Percentiles rank a stretch among this genome's conserved stretches.
Conservation (phyloP, 805 yeast genomes). For the Starmerella bombi region DNA sequence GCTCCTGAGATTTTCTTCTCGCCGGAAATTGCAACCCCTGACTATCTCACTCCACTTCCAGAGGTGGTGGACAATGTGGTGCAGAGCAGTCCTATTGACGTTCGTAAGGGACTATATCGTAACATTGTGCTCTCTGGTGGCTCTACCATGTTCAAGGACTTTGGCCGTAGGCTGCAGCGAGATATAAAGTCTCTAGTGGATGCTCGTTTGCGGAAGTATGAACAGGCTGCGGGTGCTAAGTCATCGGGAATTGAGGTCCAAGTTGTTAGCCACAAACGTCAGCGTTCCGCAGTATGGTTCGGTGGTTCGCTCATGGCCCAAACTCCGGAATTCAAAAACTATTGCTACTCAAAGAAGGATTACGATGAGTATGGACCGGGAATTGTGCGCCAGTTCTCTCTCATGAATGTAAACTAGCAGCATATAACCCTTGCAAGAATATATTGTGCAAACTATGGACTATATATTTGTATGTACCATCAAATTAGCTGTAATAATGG, state of each 20-base stretch:
- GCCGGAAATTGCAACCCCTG: constrained; percentile 93
- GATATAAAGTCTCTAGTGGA: constrained; percentile 80
- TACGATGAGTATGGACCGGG: constrained; percentile 97
- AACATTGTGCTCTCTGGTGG: constrained; percentile 96
- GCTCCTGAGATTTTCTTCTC: constrained; percentile 99
- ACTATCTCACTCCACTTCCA: constrained; percentile 90
- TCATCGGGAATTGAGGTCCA: constrained; percentile 94
- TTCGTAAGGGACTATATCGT: constrained; percentile 87
- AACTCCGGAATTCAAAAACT: constrained; percentile 89
- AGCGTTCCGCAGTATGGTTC: constrained; percentile 98
- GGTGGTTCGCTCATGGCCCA: constrained; percentile 96
- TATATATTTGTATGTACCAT: too few species aligned
- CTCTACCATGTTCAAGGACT: constrained; percentile 96
- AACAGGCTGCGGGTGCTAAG: constrained; percentile 47
- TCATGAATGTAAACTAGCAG: constrained; percentile 62
- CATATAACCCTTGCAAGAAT: too few species aligned
- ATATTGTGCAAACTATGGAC: too few species aligned
- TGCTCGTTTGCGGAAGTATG: constrained; percentile 74
- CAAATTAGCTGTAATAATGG: too few species aligned
- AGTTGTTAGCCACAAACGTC: constrained; percentile 93
- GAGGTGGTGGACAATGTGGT: constrained; percentile 91
- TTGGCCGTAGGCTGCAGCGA: constrained; percentile 93
- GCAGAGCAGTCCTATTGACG: constrained; percentile 93
- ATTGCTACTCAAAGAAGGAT: constrained; percentile 93
- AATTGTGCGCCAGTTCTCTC: constrained; percentile 91